phyloP scores from a whole-genome alignment of 164 flowering plant genomes.

The Berberis thunbergii region DNA sequence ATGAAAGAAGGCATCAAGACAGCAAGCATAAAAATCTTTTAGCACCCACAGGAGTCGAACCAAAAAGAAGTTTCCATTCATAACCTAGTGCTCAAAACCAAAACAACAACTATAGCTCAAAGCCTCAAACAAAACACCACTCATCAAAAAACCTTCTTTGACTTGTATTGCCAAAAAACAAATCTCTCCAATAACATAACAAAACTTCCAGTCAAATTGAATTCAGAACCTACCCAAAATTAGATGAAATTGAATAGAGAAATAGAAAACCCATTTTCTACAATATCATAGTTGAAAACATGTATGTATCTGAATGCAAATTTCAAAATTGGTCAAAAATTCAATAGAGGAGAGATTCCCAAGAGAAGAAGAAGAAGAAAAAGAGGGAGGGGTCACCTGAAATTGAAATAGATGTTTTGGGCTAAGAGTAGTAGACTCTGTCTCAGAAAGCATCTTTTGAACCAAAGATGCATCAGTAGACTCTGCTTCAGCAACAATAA shows the following conservation, averaged over 20 bases:
- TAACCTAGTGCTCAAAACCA: too few species aligned
- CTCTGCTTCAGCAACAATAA: not conserved
- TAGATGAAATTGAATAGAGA: too few species aligned
- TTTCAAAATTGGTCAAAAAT: not conserved
- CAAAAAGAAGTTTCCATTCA: too few species aligned
- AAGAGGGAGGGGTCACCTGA: constrained; percentile 4
- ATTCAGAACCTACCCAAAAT: not conserved
- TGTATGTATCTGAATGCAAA: not conserved
- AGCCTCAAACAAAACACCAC: not conserved
- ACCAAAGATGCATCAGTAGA: constrained; percentile 6
- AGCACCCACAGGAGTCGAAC: not conserved
- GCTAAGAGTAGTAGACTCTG: too few species aligned
- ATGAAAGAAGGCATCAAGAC: not conserved
- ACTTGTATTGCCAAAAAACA: not conserved
- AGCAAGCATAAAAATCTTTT: not conserved
- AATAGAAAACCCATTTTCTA: too few species aligned
- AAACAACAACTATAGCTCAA: not conserved
- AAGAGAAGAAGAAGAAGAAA: not conserved
- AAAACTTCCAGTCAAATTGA: not conserved
- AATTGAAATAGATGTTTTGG: constrained; percentile 21
- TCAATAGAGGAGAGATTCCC: constrained; percentile 1
- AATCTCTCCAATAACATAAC: not conserved
- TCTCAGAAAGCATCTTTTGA: too few species aligned
- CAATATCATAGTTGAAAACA: not conserved
- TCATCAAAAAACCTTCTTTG: not conserved